These are phyloP conservation scores for Cladorrhinum sp. DNA, from an alignment of 2,329 filamentous ascomycete species.

Conservation along the genomic window DNA sequence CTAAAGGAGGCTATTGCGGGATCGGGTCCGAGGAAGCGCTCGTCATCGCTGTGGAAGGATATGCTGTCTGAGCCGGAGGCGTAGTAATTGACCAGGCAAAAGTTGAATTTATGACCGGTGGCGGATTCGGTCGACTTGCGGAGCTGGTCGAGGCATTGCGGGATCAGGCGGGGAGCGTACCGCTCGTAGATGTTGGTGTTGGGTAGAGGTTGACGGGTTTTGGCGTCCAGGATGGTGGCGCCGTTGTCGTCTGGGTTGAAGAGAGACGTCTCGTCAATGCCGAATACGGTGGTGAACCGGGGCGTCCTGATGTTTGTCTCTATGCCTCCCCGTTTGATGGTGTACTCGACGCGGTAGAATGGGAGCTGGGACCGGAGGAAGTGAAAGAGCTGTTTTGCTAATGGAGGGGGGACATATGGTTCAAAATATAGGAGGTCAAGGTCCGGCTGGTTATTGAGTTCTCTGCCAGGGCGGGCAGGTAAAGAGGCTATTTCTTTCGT, in stretches of 20 bases:
- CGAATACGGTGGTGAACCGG: slow-evolving; percentile 56
- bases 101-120: slow-evolving; percentile 69
- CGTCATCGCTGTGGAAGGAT: slow-evolving; percentile 76
- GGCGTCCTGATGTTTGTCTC: slow-evolving; percentile 60
- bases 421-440: slow-evolving; percentile 74
- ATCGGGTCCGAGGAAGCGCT: slow-evolving; percentile 66
- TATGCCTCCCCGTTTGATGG: slow-evolving; percentile 62
- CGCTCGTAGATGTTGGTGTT: slow-evolving; percentile 51
- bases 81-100: slow-evolving; percentile 81
- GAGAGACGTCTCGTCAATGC: slow-evolving; percentile 58
- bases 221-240: slow-evolving; percentile 42
- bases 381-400: slow-evolving; percentile 60
- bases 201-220: slow-evolving; percentile 37
- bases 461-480: slow-evolving; percentile 51
- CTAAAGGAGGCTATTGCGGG: slow-evolving; percentile 75
- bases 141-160: slow-evolving; percentile 64
- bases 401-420: slow-evolving; percentile 61
- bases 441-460: slow-evolving; percentile 65
- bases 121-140: slow-evolving; percentile 61
- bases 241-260: slow-evolving; percentile 48
- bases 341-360: slow-evolving; percentile 74
- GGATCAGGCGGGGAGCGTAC: slow-evolving; percentile 66
- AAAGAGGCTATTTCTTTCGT: slow-evolving; percentile 40
- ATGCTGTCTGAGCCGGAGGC: slow-evolving; percentile 74
- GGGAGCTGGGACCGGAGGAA: slow-evolving; percentile 70